Evolutionary conservation across 148 eudicot species (phyloP).

Genomic region (Camellia granthamiana): DNA sequence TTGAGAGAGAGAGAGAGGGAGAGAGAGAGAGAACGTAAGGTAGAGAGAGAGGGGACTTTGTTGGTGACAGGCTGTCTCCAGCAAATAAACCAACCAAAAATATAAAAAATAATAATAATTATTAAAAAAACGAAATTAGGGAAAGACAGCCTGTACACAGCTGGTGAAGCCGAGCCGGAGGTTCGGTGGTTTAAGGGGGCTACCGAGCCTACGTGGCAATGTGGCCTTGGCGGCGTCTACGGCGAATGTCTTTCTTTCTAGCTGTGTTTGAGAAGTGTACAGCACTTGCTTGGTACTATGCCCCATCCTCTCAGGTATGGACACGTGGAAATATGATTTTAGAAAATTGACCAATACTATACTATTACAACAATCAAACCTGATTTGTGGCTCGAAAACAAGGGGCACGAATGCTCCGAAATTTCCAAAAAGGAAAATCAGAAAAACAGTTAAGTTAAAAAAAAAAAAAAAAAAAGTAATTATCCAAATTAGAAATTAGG

Average conservation of each 20-base stretch:
- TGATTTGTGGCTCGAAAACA: too few relatives aligned
- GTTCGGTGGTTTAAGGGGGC: not conserved
- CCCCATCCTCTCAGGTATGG: not conserved
- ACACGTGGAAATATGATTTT: not conserved
- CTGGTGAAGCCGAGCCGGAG: constrained; percentile 14
- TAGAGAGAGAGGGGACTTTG: constrained; percentile 30
- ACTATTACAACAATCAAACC: too few relatives aligned
- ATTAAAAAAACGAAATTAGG: not conserved
- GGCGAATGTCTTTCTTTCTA: not conserved
- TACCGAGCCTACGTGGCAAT: constrained; percentile 25
- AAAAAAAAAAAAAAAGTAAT: too few relatives aligned
- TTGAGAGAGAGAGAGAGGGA: constrained; percentile 16
- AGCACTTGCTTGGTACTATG: not conserved
- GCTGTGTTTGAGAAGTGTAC: not conserved
- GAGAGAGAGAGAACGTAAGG: constrained; percentile 4
- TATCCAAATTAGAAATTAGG: too few relatives aligned
- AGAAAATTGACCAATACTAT: too few relatives aligned
- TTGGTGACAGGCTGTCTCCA: constrained; percentile 58
- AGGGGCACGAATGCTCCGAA: too few relatives aligned
- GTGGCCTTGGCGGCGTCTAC: constrained; percentile 15
- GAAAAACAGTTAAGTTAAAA: too few relatives aligned
- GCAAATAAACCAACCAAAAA: constrained; percentile 33
- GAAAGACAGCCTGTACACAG: constrained; percentile 29
- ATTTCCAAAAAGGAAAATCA: too few relatives aligned
- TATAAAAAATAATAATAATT: not conserved